Percentiles rank a stretch among this genome's conserved stretches.
Conservation (phyloP, 805 yeast species). For the Zygoascus tannicola region DNA sequence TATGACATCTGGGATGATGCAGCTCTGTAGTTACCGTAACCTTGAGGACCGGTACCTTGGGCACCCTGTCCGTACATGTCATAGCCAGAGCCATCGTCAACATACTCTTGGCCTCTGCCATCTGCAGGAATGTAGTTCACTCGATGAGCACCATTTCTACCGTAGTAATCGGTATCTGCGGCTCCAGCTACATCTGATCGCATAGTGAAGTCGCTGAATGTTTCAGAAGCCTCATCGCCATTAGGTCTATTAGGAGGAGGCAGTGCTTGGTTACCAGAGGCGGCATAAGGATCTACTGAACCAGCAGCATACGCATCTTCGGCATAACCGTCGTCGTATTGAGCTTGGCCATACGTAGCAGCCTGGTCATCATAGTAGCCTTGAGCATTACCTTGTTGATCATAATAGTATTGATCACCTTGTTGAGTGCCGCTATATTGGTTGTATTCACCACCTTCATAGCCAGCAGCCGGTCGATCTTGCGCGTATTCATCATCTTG, state of each 20-base stretch:
- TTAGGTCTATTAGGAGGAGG: constrained; percentile 13
- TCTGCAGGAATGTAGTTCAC: constrained; percentile 20
- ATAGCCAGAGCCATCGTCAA: constrained; percentile 23
- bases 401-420: constrained; percentile 23
- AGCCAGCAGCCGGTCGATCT: constrained; percentile 12
- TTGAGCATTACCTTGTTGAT: constrained; percentile 22
- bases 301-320: constrained; percentile 36
- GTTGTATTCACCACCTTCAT: constrained; percentile 18
- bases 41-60: neutral
- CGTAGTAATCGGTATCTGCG: constrained; percentile 32
- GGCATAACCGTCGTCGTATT: constrained; percentile 28
- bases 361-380: constrained; percentile 37
- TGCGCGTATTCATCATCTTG: constrained; percentile 19
- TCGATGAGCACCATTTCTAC: constrained; percentile 22
- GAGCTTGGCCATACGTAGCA: constrained; percentile 24
- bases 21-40: constrained; percentile 14
- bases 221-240: constrained; percentile 31
- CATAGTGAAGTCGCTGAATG: constrained; percentile 36
- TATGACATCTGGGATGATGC: constrained; percentile 55
- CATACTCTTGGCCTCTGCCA: constrained; percentile 12
- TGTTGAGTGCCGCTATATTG: constrained; percentile 17
- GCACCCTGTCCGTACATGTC: constrained; percentile 9
- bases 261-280: constrained; percentile 27
- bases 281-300: constrained; percentile 38
- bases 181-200: constrained; percentile 32